Conservation (phyloP, 2,329 filamentous ascomycete genomes). For the Pestalotiopsis sp. region DNA sequence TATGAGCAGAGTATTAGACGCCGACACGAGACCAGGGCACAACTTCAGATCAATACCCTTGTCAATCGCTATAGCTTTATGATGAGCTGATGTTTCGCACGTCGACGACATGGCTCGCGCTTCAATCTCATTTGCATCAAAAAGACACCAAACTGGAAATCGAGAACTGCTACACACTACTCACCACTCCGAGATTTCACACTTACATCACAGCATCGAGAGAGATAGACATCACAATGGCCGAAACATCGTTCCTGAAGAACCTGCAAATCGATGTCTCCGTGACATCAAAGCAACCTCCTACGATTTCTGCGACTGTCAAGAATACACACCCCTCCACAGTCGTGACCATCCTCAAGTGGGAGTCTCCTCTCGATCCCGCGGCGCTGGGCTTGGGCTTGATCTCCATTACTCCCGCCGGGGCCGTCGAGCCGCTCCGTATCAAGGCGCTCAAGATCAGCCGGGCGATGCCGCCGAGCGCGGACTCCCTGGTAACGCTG, state of each 20-base stretch:
- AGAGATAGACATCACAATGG: background rate
- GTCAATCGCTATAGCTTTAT: background rate
- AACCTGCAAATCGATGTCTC: background rate
- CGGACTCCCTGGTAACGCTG: background rate
- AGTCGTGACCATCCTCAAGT: background rate
- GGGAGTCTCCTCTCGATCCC: background rate
- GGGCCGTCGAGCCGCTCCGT: background rate
- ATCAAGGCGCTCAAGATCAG: background rate
- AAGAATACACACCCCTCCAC: background rate
- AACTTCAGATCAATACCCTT: background rate
- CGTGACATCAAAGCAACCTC: background rate
- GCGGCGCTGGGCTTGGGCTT: background rate
- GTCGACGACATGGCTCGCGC: background rate
- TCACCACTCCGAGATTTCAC: background rate
- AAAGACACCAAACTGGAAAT: background rate
- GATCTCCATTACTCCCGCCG: background rate
- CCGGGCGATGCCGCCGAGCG: background rate
- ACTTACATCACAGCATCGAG: background rate
- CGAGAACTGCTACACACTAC: background rate
- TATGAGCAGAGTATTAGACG: background rate
- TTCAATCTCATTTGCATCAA: background rate
- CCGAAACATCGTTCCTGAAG: background rate
- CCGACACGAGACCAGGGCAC: background rate
- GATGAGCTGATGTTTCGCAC: background rate
- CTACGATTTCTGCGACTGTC: background rate